A percentile compares a stretch with the other conserved stretches of the same genome.
These are phyloP conservation scores for Deinandra increscens DNA, from an alignment of 129 eudicot species.

Conservation along the genomic window DNA sequence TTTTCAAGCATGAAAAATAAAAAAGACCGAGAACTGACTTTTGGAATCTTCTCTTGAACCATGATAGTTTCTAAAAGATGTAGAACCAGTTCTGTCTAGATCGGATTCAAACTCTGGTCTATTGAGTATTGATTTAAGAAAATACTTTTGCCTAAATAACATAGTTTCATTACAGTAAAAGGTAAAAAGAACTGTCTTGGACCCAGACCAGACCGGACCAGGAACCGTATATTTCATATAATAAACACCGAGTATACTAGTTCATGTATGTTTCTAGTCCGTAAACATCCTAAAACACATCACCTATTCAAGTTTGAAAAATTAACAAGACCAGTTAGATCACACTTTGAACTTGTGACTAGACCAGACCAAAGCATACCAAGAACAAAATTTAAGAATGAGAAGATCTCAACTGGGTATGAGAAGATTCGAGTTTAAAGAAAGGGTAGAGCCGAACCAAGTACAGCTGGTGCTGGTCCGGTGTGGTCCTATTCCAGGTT, in stretches of 20 bases:
- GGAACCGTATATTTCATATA: not conserved
- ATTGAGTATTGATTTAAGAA: not conserved
- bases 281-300: not conserved
- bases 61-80: not conserved
- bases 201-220: not conserved
- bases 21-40: not conserved
- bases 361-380: not conserved
- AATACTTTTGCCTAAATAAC: not conserved
- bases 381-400: not conserved
- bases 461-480: not conserved
- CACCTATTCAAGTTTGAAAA: not conserved
- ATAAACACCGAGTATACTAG: not conserved
- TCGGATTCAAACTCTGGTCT: not conserved
- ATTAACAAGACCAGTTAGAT: not conserved
- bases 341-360: not conserved
- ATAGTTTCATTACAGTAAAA: constrained; percentile 1
- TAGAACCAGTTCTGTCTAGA: not conserved
- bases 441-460: not conserved
- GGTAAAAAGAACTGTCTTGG: not conserved
- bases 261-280: not conserved
- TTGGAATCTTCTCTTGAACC: not conserved
- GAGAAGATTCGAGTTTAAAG: too few species aligned
- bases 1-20: not conserved
- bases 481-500: not conserved
- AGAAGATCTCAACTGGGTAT: not conserved